phyloP scores from a whole-genome alignment of 2,329 filamentous ascomycete species.

The Cordyceps farinosa region DNA sequence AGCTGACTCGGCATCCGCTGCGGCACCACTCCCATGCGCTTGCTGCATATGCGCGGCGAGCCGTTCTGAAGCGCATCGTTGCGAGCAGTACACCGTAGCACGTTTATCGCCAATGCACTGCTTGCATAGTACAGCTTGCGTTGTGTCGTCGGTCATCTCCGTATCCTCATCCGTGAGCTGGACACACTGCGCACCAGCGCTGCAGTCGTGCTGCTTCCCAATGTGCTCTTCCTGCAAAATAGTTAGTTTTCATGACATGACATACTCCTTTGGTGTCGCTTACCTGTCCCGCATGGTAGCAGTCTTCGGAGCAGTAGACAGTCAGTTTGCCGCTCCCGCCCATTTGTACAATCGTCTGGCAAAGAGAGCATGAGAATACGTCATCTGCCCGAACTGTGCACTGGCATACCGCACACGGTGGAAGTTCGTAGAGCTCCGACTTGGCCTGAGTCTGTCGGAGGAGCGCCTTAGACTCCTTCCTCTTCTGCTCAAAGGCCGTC shows the following conservation, averaged over 20 bases:
- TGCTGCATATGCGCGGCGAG: conserved; percentile 38
- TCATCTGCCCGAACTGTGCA: conserved; percentile 32
- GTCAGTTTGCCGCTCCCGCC: conserved; percentile 35
- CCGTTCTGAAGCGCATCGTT: conserved; percentile 39
- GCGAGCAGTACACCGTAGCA: conserved; percentile 41
- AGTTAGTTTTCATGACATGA: neutral
- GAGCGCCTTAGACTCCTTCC: conserved; percentile 35
- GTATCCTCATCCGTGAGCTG: conserved; percentile 38
- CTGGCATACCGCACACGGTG: conserved; percentile 39
- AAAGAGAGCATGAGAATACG: conserved; percentile 43
- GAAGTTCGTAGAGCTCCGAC: conserved; percentile 36
- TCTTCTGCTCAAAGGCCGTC: conserved; percentile 46
- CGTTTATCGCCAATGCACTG: conserved; percentile 38
- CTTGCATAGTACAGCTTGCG: conserved; percentile 36
- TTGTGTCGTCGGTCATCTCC: conserved; percentile 35
- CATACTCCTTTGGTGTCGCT: conserved; percentile 23
- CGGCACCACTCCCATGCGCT: conserved; percentile 28
- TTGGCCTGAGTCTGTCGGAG: conserved; percentile 30
- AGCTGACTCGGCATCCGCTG: neutral
- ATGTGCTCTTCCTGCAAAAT: conserved; percentile 36
- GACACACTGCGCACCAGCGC: conserved; percentile 39
- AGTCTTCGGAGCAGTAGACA: conserved; percentile 45
- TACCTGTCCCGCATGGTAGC: conserved; percentile 40
- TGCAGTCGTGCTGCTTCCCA: conserved; percentile 39
- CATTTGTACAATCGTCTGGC: conserved; percentile 40